Conservation (phyloP, 2,329 filamentous ascomycete species). For the Rhynchosporium secalis region DNA sequence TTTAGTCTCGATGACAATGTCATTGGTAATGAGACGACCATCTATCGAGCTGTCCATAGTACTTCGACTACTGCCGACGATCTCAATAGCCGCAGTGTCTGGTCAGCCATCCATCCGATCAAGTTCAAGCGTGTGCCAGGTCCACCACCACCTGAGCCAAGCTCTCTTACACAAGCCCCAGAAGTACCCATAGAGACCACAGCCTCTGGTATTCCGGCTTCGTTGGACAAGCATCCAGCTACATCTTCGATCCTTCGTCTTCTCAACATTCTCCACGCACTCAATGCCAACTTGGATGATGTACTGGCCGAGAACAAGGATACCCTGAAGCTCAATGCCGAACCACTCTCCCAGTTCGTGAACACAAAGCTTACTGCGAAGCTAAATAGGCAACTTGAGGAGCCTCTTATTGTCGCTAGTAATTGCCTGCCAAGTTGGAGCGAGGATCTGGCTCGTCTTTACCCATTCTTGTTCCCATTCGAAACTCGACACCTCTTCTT, state of each 20-base stretch:
- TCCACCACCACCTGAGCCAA: constrained; percentile 73
- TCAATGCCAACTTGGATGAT: constrained; percentile 93
- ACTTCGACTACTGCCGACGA: constrained; percentile 60
- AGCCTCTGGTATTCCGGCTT: constrained; percentile 68
- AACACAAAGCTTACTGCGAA: constrained; percentile 98
- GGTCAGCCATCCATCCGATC: constrained; percentile 87
- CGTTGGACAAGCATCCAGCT: constrained; percentile 77
- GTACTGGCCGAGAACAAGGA: constrained; percentile 78
- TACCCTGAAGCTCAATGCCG: constrained; percentile 68
- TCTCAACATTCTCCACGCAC: constrained; percentile 84
- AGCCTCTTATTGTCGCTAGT: constrained; percentile 94
- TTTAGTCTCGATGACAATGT: constrained; percentile 85
- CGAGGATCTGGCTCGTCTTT: constrained; percentile 88
- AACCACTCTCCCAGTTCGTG: constrained; percentile 91
- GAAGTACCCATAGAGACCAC: constrained; percentile 54
- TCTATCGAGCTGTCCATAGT: constrained; percentile 86
- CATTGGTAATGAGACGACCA: constrained; percentile 88
- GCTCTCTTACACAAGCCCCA: constrained; percentile 57
- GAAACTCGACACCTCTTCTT: constrained; percentile 96
- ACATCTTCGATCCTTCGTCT: constrained; percentile 86
- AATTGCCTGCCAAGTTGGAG: constrained; percentile 96
- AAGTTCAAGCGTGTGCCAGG: constrained; percentile 82
- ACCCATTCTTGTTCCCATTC: constrained; percentile 97
- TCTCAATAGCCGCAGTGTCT: constrained; percentile 72
- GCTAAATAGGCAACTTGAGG: constrained; percentile 92